Evolutionary conservation across 768 basidiomycete genomes (phyloP).

Genomic region (Lentinula sp.): DNA sequence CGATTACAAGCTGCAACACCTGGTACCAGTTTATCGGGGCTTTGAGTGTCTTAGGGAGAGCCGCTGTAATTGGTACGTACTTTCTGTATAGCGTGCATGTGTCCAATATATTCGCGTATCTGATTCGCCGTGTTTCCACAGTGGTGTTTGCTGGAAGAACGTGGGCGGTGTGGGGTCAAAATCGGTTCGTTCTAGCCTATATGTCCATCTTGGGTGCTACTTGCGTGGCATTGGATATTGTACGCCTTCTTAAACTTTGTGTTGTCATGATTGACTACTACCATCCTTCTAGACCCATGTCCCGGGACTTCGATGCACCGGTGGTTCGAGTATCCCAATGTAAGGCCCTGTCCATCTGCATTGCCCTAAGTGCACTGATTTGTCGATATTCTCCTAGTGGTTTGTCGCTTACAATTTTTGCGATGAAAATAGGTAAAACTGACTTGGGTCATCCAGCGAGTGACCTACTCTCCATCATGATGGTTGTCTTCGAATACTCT

Average conservation of each 20-base stretch:
- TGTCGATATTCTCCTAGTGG: neutral
- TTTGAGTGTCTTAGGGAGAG: constrained; percentile 23
- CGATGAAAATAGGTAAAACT: neutral
- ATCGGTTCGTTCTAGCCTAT: constrained; percentile 11
- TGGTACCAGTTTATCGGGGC: constrained; percentile 21
- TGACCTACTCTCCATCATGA: constrained; percentile 14
- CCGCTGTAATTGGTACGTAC: constrained; percentile 20
- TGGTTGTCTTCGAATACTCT: constrained; percentile 13
- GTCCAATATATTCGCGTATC: neutral
- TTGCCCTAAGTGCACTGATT: no score
- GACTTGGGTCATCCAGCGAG: constrained; percentile 3
- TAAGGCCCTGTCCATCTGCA: neutral
- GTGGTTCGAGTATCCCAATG: constrained; percentile 14
- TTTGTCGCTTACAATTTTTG: neutral
- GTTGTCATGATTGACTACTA: neutral
- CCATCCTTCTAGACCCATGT: constrained; percentile 13
- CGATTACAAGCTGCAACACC: constrained; percentile 17
- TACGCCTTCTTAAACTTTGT: constrained; percentile 1
- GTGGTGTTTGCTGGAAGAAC: constrained; percentile 12
- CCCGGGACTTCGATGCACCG: constrained; percentile 13
- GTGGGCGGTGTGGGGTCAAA: constrained; percentile 17
- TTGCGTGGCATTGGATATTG: constrained; percentile 18
- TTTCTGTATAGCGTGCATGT: neutral
- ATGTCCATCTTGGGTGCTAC: constrained; percentile 15
- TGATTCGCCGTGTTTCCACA: neutral